Conservation (phyloP, 2,329 filamentous ascomycete species). For the Thermomyces lanuginosus region DNA sequence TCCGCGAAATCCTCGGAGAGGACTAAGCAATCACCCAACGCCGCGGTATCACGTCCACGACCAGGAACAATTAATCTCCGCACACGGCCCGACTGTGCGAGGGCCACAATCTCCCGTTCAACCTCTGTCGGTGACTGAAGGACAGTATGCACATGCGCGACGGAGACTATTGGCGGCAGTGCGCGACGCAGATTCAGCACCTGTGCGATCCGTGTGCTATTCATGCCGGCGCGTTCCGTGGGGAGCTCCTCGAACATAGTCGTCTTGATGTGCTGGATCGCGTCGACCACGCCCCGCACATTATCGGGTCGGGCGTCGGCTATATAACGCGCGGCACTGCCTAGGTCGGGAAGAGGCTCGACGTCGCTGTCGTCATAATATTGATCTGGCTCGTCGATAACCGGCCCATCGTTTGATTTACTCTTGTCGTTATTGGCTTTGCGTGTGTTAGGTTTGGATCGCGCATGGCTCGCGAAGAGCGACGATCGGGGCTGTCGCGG, state of each 20-base stretch:
- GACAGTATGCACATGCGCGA: constrained; percentile 45
- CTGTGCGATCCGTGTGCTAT: constrained; percentile 42
- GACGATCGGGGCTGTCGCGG: constrained; percentile 17
- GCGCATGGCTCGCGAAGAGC: constrained; percentile 26
- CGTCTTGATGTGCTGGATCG: constrained; percentile 26
- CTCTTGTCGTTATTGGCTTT: constrained; percentile 10
- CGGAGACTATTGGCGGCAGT: constrained; percentile 42
- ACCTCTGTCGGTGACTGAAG: constrained; percentile 39
- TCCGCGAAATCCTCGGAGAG: constrained; percentile 37
- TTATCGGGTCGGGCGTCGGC: constrained; percentile 24
- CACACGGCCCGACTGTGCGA: constrained; percentile 35
- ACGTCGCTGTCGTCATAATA: constrained; percentile 13
- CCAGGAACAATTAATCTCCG: constrained; percentile 41
- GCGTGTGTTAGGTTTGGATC: constrained; percentile 22
- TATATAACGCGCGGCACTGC: constrained; percentile 28
- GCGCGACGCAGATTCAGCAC: constrained; percentile 40
- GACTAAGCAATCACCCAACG: constrained; percentile 43
- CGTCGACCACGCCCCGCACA: constrained; percentile 35
- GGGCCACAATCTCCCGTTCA: constrained; percentile 41
- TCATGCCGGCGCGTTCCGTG: constrained; percentile 39
- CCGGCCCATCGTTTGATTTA: background rate
- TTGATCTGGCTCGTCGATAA: constrained; percentile 8
- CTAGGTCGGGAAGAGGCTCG: constrained; percentile 36
- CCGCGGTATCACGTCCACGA: constrained; percentile 38
- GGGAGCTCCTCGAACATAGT: constrained; percentile 42